A percentile compares a stretch with the other conserved stretches of the same genome.
These are phyloP conservation scores for Tuctoria greenei DNA, from an alignment of 176 grass and related monocot genomes.

Conservation along the genomic window DNA sequence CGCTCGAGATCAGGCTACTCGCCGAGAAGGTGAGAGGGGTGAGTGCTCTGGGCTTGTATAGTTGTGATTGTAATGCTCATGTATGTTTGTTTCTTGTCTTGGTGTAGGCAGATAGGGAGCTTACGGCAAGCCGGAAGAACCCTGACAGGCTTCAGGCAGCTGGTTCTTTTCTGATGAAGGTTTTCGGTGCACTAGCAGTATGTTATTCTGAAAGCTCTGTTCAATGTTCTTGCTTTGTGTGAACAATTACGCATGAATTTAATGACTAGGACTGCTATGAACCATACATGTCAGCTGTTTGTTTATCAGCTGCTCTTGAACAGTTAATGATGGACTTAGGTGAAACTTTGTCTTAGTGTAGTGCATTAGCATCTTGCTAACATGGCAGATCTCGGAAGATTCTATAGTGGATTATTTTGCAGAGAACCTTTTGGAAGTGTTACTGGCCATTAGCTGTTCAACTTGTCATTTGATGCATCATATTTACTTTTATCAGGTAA, in stretches of 20 bases:
- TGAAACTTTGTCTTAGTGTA: slow-evolving; percentile 1
- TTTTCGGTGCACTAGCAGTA: slow-evolving; percentile 82
- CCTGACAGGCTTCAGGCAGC: slow-evolving; percentile 83
- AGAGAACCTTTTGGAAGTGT: not conserved
- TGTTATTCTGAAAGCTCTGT: slow-evolving; percentile 27
- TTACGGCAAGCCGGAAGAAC: slow-evolving; percentile 69
- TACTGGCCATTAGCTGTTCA: not conserved
- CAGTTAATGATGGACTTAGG: not conserved
- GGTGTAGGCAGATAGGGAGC: slow-evolving; percentile 82
- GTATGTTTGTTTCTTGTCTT: slow-evolving; percentile 20
- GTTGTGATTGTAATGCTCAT: slow-evolving; percentile 21
- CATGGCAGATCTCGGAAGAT: not conserved
- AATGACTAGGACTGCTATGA: not conserved
- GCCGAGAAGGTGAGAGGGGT: slow-evolving; percentile 71
- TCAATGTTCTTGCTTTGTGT: not conserved
- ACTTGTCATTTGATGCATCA: slow-evolving; percentile 12
- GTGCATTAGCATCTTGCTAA: not conserved
- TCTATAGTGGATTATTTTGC: slow-evolving; percentile 4
- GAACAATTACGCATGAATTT: not conserved
- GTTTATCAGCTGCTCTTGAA: not conserved
- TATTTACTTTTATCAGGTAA: not conserved
- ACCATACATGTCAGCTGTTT: not conserved
- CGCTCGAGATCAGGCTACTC: slow-evolving; percentile 88
- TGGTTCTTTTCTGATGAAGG: slow-evolving; percentile 91
- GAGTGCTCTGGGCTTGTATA: slow-evolving; percentile 14